These are phyloP conservation scores for Xylogone sp. DNA, from an alignment of 2,329 filamentous ascomycete genomes.

Conservation along the genomic window DNA sequence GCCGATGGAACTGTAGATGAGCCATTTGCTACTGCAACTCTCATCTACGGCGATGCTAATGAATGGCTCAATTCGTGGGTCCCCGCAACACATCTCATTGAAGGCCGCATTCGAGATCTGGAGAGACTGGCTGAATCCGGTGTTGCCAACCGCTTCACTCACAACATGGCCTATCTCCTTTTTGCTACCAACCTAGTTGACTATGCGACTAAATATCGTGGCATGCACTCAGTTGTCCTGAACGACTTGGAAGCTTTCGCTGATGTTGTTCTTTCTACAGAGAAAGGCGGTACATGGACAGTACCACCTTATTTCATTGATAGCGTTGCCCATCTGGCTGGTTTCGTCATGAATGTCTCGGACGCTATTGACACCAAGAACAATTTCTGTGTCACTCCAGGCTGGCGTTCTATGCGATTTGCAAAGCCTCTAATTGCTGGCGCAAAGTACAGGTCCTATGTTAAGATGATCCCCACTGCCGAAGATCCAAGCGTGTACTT, in stretches of 20 bases:
- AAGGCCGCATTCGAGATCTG: slow-evolving; percentile 35
- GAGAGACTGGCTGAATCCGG: slow-evolving; percentile 47
- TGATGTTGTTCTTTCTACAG: slow-evolving; percentile 20
- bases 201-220: slow-evolving; percentile 13
- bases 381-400: slow-evolving; percentile 21
- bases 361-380: slow-evolving; percentile 21
- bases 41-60: slow-evolving; percentile 44
- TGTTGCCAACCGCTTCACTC: slow-evolving; percentile 52
- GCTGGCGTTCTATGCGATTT: slow-evolving; percentile 22
- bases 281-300: slow-evolving; percentile 15
- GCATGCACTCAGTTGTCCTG: slow-evolving; percentile 22
- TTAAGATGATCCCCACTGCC: slow-evolving; percentile 25
- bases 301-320: slow-evolving; percentile 17
- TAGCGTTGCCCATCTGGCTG: slow-evolving; percentile 11
- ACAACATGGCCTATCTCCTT: slow-evolving; percentile 31
- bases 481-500: slow-evolving; percentile 24
- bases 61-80: background rate
- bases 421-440: slow-evolving; percentile 14
- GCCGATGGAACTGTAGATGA: slow-evolving; percentile 31
- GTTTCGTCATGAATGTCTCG: slow-evolving; percentile 18
- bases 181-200: slow-evolving; percentile 19
- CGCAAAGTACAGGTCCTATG: slow-evolving; percentile 18
- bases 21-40: slow-evolving; percentile 38
- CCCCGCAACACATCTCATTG: slow-evolving; percentile 46
- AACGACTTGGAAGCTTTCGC: slow-evolving; percentile 15